Conservation (phyloP, 2,329 filamentous ascomycete species). For the Fusarium oligoseptatum region DNA sequence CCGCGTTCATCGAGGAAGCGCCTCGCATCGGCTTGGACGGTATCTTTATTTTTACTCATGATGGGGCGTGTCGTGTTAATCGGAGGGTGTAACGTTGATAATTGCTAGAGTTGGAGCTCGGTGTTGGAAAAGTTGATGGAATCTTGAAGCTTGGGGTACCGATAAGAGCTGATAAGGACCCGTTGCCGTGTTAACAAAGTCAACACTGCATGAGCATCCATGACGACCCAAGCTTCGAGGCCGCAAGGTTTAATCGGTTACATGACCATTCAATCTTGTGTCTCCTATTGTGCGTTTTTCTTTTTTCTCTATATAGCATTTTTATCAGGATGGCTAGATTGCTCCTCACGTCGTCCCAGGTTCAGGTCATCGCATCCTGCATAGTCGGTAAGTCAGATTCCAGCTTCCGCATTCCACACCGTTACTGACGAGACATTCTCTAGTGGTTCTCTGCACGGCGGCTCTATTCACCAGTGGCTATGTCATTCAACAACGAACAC, state of each 20-base stretch:
- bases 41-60: slow-evolving; percentile 59
- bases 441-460: slow-evolving; percentile 82
- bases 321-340: slow-evolving; percentile 55
- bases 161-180: slow-evolving; percentile 53
- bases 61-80: slow-evolving; percentile 17
- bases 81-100: slow-evolving; percentile 12
- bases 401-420: slow-evolving; percentile 34
- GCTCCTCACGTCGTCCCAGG: slow-evolving; percentile 77
- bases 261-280: neutral
- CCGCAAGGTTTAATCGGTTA: slow-evolving; percentile 3
- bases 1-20: slow-evolving; percentile 92
- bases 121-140: slow-evolving; percentile 39
- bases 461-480: slow-evolving; percentile 92
- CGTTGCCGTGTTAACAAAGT: slow-evolving; percentile 59
- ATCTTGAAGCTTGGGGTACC: slow-evolving; percentile 7
- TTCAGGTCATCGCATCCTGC: slow-evolving; percentile 75
- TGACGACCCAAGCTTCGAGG: slow-evolving; percentile 29
- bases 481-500: slow-evolving; percentile 86
- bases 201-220: slow-evolving; percentile 37
- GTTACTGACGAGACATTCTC: slow-evolving; percentile 13
- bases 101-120: slow-evolving; percentile 23
- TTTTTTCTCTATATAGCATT: neutral
- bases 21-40: slow-evolving; percentile 83
- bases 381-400: slow-evolving; percentile 67
- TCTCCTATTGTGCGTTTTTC: neutral